Conservation (phyloP, 257 asterid genomes). For the Solanum boliviense region DNA sequence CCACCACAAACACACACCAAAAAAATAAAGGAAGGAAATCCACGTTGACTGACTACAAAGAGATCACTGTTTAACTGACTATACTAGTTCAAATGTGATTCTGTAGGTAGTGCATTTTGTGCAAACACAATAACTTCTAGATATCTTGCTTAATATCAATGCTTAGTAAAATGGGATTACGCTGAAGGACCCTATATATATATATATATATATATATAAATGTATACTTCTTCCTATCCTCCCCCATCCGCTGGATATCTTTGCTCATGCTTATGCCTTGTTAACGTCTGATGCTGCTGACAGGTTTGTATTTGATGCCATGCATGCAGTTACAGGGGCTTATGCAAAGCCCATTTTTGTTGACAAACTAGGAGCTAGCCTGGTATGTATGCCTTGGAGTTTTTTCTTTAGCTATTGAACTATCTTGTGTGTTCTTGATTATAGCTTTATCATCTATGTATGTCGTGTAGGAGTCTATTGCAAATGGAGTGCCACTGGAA, state of each 20-base stretch:
- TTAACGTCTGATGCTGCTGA: constrained; percentile 2
- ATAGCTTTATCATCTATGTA: neutral
- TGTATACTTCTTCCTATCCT: neutral
- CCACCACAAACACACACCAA: neutral
- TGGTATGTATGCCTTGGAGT: constrained; percentile 29
- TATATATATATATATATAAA: too few species aligned
- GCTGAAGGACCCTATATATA: neutral
- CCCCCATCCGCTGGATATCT: neutral
- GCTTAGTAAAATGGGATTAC: neutral
- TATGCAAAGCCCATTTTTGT: constrained; percentile 92
- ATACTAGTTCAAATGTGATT: neutral
- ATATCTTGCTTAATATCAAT: neutral
- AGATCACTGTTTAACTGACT: neutral
- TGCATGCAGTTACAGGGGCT: constrained; percentile 99
- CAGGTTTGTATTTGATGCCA: constrained; percentile 93
- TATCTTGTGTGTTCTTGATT: neutral
- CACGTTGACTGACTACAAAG: neutral
- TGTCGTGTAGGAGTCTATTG: constrained; percentile 50
- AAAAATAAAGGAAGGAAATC: neutral
- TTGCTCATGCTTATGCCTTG: neutral
- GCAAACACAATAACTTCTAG: neutral
- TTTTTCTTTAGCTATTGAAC: neutral
- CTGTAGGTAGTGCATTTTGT: neutral
- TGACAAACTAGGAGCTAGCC: constrained; percentile 86
- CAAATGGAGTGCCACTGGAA: constrained; percentile 85